Conservation (phyloP, 257 asterid species). For the Ajuga chamaepitys region DNA sequence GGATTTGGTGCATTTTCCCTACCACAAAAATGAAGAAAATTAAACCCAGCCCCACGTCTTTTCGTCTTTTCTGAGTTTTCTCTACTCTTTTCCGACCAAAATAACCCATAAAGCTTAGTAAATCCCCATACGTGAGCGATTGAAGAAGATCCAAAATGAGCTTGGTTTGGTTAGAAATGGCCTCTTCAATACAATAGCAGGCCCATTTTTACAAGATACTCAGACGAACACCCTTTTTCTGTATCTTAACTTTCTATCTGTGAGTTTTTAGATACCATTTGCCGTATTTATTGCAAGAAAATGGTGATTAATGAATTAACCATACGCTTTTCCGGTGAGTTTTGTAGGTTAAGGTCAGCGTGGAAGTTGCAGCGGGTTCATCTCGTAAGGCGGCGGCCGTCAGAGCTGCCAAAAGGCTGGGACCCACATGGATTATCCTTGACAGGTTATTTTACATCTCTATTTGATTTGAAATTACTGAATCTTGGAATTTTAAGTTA, state of each 20-base stretch:
- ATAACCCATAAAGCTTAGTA: too few species aligned
- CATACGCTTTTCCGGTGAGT: neutral
- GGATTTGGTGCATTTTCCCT: too few species aligned
- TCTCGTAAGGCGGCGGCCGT: slow-evolving; percentile 43
- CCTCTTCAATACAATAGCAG: neutral
- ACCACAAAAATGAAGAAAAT: too few species aligned
- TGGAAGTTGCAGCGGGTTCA: slow-evolving; percentile 40
- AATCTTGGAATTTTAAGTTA: neutral
- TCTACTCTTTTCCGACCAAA: too few species aligned
- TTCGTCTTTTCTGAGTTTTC: too few species aligned
- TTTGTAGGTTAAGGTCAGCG: slow-evolving; percentile 38
- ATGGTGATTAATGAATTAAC: neutral
- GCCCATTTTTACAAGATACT: neutral
- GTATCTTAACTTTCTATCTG: neutral
- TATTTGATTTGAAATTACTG: neutral
- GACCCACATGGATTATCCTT: slow-evolving; percentile 52
- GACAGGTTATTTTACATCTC: slow-evolving; percentile 35
- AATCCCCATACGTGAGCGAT: too few species aligned
- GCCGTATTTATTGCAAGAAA: neutral
- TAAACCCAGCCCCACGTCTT: too few species aligned
- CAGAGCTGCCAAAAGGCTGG: slow-evolving; percentile 32
- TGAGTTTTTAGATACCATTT: neutral
- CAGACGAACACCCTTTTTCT: neutral
- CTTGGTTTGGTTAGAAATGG: neutral
- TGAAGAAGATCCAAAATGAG: too few species aligned